A percentile compares a stretch with the other conserved stretches of the same genome.
These are phyloP conservation scores for Neurospora pannonica DNA, from an alignment of 495 filamentous ascomycete species.

Conservation along the genomic window DNA sequence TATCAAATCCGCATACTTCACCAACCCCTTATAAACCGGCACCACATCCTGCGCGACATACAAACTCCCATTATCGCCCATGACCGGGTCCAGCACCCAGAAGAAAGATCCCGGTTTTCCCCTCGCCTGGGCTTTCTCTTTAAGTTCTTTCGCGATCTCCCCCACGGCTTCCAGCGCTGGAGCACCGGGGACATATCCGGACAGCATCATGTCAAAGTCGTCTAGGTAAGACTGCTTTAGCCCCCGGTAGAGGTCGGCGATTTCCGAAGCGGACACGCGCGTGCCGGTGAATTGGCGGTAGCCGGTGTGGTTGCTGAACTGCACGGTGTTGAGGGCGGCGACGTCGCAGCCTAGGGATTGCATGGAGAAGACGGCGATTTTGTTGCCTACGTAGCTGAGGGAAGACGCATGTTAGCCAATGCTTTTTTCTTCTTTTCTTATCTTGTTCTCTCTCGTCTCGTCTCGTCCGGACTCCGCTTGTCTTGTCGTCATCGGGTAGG, in stretches of 20 bases:
- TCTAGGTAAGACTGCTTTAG: conserved; percentile 72
- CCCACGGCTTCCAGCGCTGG: conserved; percentile 77
- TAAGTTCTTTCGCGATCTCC: conserved; percentile 69
- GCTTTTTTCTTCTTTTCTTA: too few relatives aligned
- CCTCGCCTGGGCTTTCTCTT: conserved; percentile 44
- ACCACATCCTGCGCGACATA: conserved; percentile 88
- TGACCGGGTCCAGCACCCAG: conserved; percentile 97
- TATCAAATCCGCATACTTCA: conserved; percentile 79
- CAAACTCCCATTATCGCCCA: conserved; percentile 87
- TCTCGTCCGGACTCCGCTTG: conserved; percentile 2
- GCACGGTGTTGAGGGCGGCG: conserved; percentile 84
- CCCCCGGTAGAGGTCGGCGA: conserved; percentile 75
- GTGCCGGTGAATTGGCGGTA: conserved; percentile 83
- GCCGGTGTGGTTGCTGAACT: conserved; percentile 93
- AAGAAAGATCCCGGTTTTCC: conserved; percentile 70
- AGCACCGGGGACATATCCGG: conserved; percentile 84
- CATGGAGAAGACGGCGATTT: conserved; percentile 87
- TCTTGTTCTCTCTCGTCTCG: background rate
- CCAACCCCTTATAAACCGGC: conserved; percentile 73
- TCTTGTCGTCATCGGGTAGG: background rate
- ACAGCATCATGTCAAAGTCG: conserved; percentile 84
- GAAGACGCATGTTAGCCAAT: too few relatives aligned
- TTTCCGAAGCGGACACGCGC: conserved; percentile 67
- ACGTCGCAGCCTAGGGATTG: conserved; percentile 91
- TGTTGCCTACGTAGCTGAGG: conserved; percentile 98